Conservation (phyloP, 345 rosid genomes). For the Physaria fendleri region DNA sequence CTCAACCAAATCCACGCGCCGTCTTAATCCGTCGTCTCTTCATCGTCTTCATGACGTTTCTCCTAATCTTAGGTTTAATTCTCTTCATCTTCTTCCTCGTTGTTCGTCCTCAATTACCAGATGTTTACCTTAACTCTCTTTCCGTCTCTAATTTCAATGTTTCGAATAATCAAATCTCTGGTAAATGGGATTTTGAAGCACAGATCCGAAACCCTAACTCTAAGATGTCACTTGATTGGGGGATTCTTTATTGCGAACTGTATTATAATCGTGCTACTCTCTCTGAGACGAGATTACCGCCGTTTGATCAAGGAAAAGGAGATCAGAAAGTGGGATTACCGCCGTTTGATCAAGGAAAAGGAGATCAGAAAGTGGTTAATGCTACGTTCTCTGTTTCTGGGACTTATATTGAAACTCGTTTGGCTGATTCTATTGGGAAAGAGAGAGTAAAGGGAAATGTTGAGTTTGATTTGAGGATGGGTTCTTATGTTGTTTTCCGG, state of each 20-base stretch:
- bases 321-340: constrained; percentile 34
- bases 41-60: constrained; percentile 14
- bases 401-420: constrained; percentile 34
- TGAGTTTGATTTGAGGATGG: constrained; percentile 39
- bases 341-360: constrained; percentile 56
- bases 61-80: constrained; percentile 38
- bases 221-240: constrained; percentile 48
- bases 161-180: constrained; percentile 37
- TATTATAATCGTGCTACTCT: constrained; percentile 25
- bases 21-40: constrained; percentile 45
- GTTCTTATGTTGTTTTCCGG: constrained; percentile 38
- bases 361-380: constrained; percentile 31
- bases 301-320: constrained; percentile 52
- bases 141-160: constrained; percentile 52
- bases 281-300: constrained; percentile 42
- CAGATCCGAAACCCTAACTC: constrained; percentile 67
- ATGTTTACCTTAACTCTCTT: constrained; percentile 43
- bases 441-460: constrained; percentile 40
- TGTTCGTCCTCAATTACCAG: constrained; percentile 62
- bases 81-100: constrained; percentile 63
- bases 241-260: constrained; percentile 17
- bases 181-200: constrained; percentile 47
- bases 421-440: constrained; percentile 28
- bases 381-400: constrained; percentile 34
- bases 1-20: constrained; percentile 38